These are phyloP conservation scores for Lolium perenne DNA, from an alignment of 176 grass and related monocot genomes.

Conservation along the genomic window DNA sequence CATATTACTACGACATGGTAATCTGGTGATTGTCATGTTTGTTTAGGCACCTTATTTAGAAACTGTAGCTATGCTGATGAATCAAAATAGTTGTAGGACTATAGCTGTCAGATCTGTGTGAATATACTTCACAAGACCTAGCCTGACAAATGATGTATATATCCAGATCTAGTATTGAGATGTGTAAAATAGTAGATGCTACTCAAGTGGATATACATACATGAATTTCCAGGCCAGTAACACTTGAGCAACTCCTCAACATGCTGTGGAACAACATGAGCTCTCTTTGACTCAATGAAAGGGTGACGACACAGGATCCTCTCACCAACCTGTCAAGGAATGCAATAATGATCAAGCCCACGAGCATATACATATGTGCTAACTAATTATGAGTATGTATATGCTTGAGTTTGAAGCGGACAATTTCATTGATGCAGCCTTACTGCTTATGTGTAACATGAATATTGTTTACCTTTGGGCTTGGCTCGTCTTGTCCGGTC, in stretches of 20 bases:
- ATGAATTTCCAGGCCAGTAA: slow-evolving; percentile 85
- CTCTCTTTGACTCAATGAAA: slow-evolving; percentile 94
- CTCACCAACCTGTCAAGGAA: slow-evolving; percentile 70
- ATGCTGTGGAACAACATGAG: slow-evolving; percentile 84
- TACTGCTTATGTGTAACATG: slow-evolving; percentile 10
- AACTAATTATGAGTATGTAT: background rate
- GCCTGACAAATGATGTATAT: background rate
- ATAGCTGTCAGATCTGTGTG: no score
- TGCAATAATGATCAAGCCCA: slow-evolving; percentile 23
- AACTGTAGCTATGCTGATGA: background rate
- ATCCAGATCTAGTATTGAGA: background rate
- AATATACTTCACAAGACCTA: background rate
- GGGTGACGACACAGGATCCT: slow-evolving; percentile 96
- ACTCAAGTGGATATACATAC: slow-evolving; percentile 43
- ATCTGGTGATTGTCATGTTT: background rate
- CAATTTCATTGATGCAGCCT: slow-evolving; percentile 10
- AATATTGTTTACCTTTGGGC: slow-evolving; percentile 72
- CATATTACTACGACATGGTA: background rate
- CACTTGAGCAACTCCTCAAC: slow-evolving; percentile 90
- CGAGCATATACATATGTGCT: background rate
- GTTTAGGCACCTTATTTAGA: slow-evolving; percentile 12
- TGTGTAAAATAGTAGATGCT: slow-evolving; percentile 7
- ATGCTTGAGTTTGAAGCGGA: slow-evolving; percentile 27
- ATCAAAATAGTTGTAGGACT: slow-evolving; percentile 1
- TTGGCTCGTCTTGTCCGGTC: slow-evolving; percentile 77